Evolutionary conservation across 352 stramenopile species (phyloP).

Genomic region (Globisporangium cederbergense): DNA sequence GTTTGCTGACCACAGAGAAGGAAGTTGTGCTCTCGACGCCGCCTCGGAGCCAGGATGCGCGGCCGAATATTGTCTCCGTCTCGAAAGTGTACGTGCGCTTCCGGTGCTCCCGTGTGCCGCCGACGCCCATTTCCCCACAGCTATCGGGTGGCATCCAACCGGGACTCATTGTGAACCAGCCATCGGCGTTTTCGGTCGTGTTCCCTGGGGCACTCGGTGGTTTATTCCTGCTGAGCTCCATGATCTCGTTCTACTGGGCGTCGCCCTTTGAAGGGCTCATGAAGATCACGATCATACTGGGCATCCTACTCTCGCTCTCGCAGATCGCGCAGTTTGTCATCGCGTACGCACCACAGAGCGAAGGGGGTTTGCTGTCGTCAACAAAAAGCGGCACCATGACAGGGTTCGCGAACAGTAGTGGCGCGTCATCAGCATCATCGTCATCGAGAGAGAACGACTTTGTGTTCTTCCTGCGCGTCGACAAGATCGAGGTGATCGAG

Average conservation of each 20-base stretch:
- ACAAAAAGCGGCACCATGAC: slow-evolving; percentile 15
- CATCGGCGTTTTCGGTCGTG: slow-evolving; percentile 57
- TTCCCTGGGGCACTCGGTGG: slow-evolving; percentile 66
- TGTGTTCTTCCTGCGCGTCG: slow-evolving; percentile 51
- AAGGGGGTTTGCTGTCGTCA: slow-evolving; percentile 1
- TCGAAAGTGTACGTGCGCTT: slow-evolving; percentile 59
- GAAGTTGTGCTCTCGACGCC: slow-evolving; percentile 57
- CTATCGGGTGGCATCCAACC: slow-evolving; percentile 33
- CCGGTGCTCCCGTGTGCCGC: slow-evolving; percentile 36
- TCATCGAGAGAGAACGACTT: slow-evolving; percentile 29
- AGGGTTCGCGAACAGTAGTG: background rate
- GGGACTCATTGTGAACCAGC: slow-evolving; percentile 29
- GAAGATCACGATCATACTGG: slow-evolving; percentile 85
- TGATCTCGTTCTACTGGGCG: slow-evolving; percentile 70
- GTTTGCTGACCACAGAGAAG: slow-evolving; percentile 41
- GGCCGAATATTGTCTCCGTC: slow-evolving; percentile 50
- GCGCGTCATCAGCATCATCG: slow-evolving; percentile 9
- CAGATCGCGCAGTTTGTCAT: slow-evolving; percentile 67
- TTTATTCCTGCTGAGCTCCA: slow-evolving; percentile 72
- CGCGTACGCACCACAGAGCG: slow-evolving; percentile 29
- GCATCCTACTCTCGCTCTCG: slow-evolving; percentile 70
- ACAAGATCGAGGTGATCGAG: slow-evolving; percentile 68
- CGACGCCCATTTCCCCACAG: slow-evolving; percentile 34
- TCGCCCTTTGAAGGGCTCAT: slow-evolving; percentile 77
- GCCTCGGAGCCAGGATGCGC: slow-evolving; percentile 36